Evolutionary conservation across 768 basidiomycete genomes (phyloP).

Genomic region (Naganishia vishniacii): DNA sequence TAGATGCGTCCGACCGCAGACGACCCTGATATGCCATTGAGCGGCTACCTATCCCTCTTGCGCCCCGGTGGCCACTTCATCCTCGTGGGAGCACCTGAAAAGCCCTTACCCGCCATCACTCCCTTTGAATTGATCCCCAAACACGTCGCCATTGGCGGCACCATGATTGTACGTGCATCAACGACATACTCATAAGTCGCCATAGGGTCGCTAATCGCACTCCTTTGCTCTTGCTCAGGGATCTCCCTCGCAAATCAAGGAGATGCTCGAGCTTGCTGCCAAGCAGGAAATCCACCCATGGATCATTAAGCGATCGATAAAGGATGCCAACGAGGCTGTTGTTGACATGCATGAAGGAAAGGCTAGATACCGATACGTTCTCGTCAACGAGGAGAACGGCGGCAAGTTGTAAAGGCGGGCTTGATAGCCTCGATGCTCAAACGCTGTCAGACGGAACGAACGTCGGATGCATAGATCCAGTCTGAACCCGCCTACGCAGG

Average conservation of each 20-base stretch:
- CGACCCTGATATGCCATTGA: conserved; percentile 38
- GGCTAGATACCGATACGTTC: conserved; percentile 40
- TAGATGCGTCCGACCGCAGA: conserved; percentile 28
- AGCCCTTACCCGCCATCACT: conserved; percentile 50
- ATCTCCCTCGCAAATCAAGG: conserved; percentile 33
- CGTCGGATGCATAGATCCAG: too few relatives aligned
- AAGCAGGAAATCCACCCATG: conserved; percentile 40
- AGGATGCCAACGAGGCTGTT: conserved; percentile 40
- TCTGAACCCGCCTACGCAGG: too few relatives aligned
- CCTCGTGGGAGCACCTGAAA: conserved; percentile 44
- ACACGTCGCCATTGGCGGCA: conserved; percentile 49
- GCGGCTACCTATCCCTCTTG: conserved; percentile 40
- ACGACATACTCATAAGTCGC: conserved; percentile 21
- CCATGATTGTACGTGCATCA: conserved; percentile 27
- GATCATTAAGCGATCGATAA: conserved; percentile 38
- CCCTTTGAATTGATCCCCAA: conserved; percentile 50
- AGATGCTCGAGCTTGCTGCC: conserved; percentile 35
- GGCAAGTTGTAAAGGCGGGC: conserved; percentile 31
- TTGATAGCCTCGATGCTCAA: too few relatives aligned
- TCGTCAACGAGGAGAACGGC: conserved; percentile 44
- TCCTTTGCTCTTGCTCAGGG: conserved; percentile 18
- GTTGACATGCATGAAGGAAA: conserved; percentile 31
- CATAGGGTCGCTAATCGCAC: too few relatives aligned
- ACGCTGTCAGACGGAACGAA: too few relatives aligned
- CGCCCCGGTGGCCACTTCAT: conserved; percentile 39